Evolutionary conservation across 2,329 filamentous ascomycete species (phyloP), one percentile per base, ranked within the genome.

Genomic region (Chaetothyriales sp.): DNA sequence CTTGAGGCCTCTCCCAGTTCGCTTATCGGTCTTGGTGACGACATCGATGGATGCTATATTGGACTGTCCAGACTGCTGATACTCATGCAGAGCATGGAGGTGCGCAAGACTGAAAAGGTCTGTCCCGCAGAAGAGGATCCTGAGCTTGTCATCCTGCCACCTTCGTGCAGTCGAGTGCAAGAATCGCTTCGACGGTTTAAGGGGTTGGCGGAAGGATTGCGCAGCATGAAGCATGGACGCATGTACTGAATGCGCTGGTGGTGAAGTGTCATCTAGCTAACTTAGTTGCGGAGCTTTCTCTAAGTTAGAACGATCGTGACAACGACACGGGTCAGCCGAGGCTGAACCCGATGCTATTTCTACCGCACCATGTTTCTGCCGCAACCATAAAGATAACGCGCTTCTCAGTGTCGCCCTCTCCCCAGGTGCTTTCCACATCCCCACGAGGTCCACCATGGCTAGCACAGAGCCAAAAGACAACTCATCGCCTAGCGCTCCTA

Each of bases 81-180:
- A 83, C 4, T 70, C 63, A 60, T 83, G 67, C 33, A 98, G 70
- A 5, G 85, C 85, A 53, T 71, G 71, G 48, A 98, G 73, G 1
- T 88, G 87, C 49, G 77, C 77, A 62, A 84, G 84, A 70, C 90
- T 95, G 68, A 97, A 95, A 2, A 82, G 76, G 67, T 98, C 92
- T 2, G 90, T 92, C 56, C 92, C 92, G 69, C 89, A 97, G 69
- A 95, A 98, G 3, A 98, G 77, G 50, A 98, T 88, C 33, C 82
- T 25, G 25, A 47, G 46, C 20, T 47, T 47, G 18, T 47, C 46
- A 28, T 47, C 19, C 4, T 40, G 13, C 13, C 4, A 15, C 10
- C 15, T 40, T 10, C 10, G 33, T 40, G 13, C 10, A 13, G 33
- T 13, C 4, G 33, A 40, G 33, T 40, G 33, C 33, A 40, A 5